A percentile compares a stretch with the other conserved stretches of the same genome.
These are phyloP conservation scores for Starmerella floricola DNA, from an alignment of 805 yeast species.

Conservation along the genomic window DNA sequence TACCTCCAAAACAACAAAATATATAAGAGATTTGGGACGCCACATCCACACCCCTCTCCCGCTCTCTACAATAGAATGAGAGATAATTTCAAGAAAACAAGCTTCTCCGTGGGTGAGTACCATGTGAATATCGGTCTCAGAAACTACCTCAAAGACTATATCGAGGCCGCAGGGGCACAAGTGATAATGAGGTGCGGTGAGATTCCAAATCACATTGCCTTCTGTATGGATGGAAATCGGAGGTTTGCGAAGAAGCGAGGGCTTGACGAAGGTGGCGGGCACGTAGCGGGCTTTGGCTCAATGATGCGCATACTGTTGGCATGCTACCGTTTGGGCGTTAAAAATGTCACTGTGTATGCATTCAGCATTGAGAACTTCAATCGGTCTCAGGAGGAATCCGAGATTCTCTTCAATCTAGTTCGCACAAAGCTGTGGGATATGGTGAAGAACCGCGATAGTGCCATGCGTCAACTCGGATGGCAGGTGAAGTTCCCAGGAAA, in stretches of 20 bases:
- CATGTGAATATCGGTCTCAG: slow-evolving; percentile 1
- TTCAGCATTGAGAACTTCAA: slow-evolving; percentile 93
- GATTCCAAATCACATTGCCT: slow-evolving; percentile 78
- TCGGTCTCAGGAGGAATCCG: slow-evolving; percentile 67
- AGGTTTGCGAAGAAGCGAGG: slow-evolving; percentile 62
- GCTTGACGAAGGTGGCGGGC: slow-evolving; percentile 78
- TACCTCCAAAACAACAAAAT: too few relatives aligned
- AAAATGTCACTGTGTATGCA: slow-evolving; percentile 83
- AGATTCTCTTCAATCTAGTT: slow-evolving; percentile 35
- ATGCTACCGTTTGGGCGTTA: slow-evolving; percentile 66
- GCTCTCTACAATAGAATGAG: background rate
- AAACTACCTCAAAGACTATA: background rate
- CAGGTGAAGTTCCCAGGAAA: slow-evolving; percentile 72
- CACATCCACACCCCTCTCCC: too few relatives aligned
- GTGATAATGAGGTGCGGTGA: slow-evolving; percentile 29
- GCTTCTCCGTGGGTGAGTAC: background rate
- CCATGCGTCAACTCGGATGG: slow-evolving; percentile 42
- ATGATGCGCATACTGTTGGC: slow-evolving; percentile 57
- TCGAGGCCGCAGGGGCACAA: slow-evolving; percentile 5
- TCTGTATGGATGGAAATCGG: slow-evolving; percentile 96
- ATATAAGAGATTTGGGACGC: too few relatives aligned
- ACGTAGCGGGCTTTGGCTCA: slow-evolving; percentile 69
- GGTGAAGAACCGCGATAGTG: slow-evolving; percentile 17
- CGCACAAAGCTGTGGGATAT: slow-evolving; percentile 25
- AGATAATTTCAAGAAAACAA: background rate